These are phyloP conservation scores for Salix brachista DNA, from an alignment of 345 rosid genomes.

Conservation along the genomic window DNA sequence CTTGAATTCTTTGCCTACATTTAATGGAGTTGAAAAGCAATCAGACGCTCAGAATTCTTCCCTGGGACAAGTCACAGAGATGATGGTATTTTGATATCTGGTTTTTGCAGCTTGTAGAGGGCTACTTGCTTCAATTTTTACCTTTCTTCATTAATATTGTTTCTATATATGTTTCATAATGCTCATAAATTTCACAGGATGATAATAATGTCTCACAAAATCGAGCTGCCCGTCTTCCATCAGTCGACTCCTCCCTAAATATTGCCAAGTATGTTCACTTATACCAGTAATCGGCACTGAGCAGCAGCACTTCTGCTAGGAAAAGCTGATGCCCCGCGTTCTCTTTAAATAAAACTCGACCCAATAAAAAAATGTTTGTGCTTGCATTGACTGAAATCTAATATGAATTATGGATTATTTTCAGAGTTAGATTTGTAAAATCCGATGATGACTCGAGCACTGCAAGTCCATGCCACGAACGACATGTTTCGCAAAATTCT, in stretches of 20 bases:
- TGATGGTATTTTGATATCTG: slow-evolving; percentile 30
- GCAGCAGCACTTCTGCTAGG: slow-evolving; percentile 8
- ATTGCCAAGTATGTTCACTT: slow-evolving; percentile 39
- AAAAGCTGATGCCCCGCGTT: neutral
- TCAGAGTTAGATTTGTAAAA: slow-evolving; percentile 43
- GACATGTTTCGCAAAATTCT: slow-evolving; percentile 22
- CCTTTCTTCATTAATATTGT: neutral
- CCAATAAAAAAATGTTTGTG: neutral
- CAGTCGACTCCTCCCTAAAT: slow-evolving; percentile 34
- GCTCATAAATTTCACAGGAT: slow-evolving; percentile 46
- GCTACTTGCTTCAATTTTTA: slow-evolving; percentile 8
- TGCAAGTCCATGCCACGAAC: slow-evolving; percentile 49
- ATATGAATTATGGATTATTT: slow-evolving; percentile 16
- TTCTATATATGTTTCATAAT: slow-evolving; percentile 19
- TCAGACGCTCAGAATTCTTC: slow-evolving; percentile 30
- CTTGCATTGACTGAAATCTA: slow-evolving; percentile 5
- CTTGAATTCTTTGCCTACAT: slow-evolving; percentile 42
- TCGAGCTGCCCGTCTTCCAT: slow-evolving; percentile 30
- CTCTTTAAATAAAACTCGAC: neutral
- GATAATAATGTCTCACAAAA: slow-evolving; percentile 35
- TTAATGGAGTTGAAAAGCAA: slow-evolving; percentile 51
- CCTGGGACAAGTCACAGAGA: slow-evolving; percentile 30
- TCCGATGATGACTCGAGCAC: slow-evolving; percentile 70
- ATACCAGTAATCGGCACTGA: neutral
- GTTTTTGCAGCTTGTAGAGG: slow-evolving; percentile 11